These are phyloP conservation scores for Penicillium parvum DNA, from an alignment of 495 filamentous ascomycete genomes.

Conservation along the genomic window DNA sequence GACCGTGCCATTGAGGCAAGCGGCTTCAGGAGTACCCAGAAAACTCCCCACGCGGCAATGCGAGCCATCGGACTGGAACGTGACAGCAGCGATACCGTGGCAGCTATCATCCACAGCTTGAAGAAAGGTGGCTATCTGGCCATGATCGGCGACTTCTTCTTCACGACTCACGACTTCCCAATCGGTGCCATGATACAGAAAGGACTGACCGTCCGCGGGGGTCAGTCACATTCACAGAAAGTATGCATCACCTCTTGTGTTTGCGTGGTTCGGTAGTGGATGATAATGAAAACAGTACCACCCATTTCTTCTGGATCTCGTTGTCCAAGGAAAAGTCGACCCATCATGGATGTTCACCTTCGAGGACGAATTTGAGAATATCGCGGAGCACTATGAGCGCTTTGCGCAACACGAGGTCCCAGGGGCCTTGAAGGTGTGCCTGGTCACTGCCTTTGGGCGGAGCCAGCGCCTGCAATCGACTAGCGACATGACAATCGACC, in stretches of 20 bases:
- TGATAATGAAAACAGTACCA: slow-evolving; percentile 16
- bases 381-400: slow-evolving; percentile 18
- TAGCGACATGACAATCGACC: slow-evolving; percentile 3
- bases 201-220: slow-evolving; percentile 25
- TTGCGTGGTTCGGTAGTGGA: background rate
- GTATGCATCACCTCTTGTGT: slow-evolving; percentile 4
- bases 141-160: slow-evolving; percentile 32
- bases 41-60: slow-evolving; percentile 19
- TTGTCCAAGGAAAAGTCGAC: slow-evolving; percentile 20
- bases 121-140: slow-evolving; percentile 31
- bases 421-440: slow-evolving; percentile 22
- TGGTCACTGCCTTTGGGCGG: slow-evolving; percentile 25
- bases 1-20: slow-evolving; percentile 34
- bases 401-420: slow-evolving; percentile 22
- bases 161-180: slow-evolving; percentile 25
- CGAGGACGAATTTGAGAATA: slow-evolving; percentile 26
- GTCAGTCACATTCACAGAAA: slow-evolving; percentile 22
- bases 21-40: slow-evolving; percentile 26
- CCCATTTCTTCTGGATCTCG: slow-evolving; percentile 24
- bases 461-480: slow-evolving; percentile 1
- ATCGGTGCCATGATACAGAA: slow-evolving; percentile 28
- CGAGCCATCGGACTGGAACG: slow-evolving; percentile 23
- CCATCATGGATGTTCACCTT: slow-evolving; percentile 31
- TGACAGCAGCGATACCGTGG: slow-evolving; percentile 25
- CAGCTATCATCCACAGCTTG: slow-evolving; percentile 25